These are phyloP conservation scores for Amanita thiersii DNA, from an alignment of 768 basidiomycete genomes.

Conservation along the genomic window DNA sequence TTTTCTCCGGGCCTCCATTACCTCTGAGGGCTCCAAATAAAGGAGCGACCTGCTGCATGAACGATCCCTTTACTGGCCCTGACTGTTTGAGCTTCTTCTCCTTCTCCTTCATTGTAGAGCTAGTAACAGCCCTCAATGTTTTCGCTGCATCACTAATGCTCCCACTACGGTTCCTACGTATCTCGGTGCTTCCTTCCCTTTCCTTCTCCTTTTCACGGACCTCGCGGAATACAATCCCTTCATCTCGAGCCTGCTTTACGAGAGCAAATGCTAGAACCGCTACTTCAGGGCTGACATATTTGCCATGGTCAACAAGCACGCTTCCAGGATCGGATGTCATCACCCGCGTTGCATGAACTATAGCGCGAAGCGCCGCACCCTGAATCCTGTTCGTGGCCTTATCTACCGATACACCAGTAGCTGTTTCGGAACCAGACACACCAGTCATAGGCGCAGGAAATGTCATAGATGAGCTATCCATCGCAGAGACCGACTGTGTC, in stretches of 20 bases:
- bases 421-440: constrained; percentile 28
- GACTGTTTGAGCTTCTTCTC: neutral
- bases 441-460: constrained; percentile 31
- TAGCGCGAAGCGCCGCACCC: constrained; percentile 65
- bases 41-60: constrained; percentile 5
- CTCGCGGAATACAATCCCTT: constrained; percentile 40
- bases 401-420: constrained; percentile 32
- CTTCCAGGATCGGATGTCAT: constrained; percentile 76
- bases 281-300: constrained; percentile 54
- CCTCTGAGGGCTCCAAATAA: constrained; percentile 1
- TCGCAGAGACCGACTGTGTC: neutral
- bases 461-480: constrained; percentile 11
- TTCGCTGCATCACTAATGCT: constrained; percentile 3
- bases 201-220: constrained; percentile 43
- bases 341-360: constrained; percentile 77
- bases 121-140: constrained; percentile 2
- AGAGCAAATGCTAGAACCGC: constrained; percentile 59
- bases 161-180: neutral
- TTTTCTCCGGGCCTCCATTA: neutral
- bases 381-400: constrained; percentile 31
- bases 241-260: constrained; percentile 60
- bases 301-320: constrained; percentile 64
- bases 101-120: neutral
- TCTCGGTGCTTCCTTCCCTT: neutral
- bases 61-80: neutral